Percentiles rank a stretch among this genome's conserved stretches.
These are phyloP conservation scores for Penicillium chermesinum DNA, from an alignment of 495 filamentous ascomycete genomes.

Conservation along the genomic window DNA sequence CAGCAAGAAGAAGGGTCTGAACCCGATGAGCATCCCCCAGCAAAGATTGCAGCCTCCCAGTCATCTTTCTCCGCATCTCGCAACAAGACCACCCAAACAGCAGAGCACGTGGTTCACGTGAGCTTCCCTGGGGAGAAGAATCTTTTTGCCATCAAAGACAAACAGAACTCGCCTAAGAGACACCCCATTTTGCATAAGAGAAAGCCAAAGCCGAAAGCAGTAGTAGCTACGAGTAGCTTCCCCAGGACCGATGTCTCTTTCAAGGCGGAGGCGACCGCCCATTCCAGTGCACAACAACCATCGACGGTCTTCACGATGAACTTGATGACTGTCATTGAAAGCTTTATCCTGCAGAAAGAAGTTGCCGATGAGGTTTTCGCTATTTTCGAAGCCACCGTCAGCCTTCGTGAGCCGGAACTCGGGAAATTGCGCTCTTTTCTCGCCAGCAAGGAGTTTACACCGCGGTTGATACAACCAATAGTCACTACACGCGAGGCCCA, in stretches of 20 bases:
- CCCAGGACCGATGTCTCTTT: no score
- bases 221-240: no score
- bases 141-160: not conserved
- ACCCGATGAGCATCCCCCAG: no score
- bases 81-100: not conserved
- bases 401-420: not conserved
- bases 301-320: not conserved
- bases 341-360: not conserved
- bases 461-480: not conserved
- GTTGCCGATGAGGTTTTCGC: not conserved
- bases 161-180: not conserved
- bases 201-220: no score
- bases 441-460: conserved; percentile 1
- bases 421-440: conserved; percentile 3
- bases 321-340: not conserved
- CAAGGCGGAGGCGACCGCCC: not conserved
- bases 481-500: not conserved
- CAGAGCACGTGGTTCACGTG: not conserved
- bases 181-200: no score
- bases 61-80: no score
- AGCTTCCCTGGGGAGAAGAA: not conserved
- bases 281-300: not conserved
- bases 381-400: not conserved
- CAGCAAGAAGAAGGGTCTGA: no score
- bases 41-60: no score